phyloP scores from a whole-genome alignment of 768 basidiomycete genomes.

The Scleroderma citrinum region DNA sequence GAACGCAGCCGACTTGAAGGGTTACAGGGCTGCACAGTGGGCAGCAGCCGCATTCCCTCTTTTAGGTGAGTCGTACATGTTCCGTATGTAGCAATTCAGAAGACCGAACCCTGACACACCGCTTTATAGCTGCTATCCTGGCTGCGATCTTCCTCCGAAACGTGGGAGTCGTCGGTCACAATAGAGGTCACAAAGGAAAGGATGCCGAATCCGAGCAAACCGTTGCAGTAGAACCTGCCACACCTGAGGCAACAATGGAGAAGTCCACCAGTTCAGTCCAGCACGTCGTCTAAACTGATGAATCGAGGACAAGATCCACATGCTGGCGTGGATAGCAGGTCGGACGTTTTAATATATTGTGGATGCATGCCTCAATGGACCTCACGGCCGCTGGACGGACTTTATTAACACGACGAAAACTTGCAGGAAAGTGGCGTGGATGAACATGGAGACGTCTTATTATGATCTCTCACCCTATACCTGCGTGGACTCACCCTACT shows the following conservation, averaged over 20 bases:
- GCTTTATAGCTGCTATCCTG: conserved; percentile 24
- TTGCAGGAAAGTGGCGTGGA: not conserved
- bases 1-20: conserved; percentile 39
- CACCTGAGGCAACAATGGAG: not conserved
- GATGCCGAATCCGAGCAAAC: conserved; percentile 20
- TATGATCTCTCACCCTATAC: not conserved
- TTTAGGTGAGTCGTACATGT: conserved; percentile 37
- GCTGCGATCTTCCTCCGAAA: conserved; percentile 33
- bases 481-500: not conserved
- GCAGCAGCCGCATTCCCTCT: conserved; percentile 55
- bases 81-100: not conserved
- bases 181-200: not conserved
- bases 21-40: conserved; percentile 65
- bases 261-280: not conserved
- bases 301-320: not conserved
- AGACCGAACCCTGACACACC: not conserved
- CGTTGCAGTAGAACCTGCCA: not conserved
- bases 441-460: not conserved
- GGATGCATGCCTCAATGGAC: not conserved
- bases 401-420: not conserved
- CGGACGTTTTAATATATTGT: not conserved
- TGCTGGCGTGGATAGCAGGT: not conserved
- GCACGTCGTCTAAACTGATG: not conserved
- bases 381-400: not conserved
- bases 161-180: conserved; percentile 38